Conservation (phyloP, 495 filamentous ascomycete genomes). For the Penicillium odoratum region DNA sequence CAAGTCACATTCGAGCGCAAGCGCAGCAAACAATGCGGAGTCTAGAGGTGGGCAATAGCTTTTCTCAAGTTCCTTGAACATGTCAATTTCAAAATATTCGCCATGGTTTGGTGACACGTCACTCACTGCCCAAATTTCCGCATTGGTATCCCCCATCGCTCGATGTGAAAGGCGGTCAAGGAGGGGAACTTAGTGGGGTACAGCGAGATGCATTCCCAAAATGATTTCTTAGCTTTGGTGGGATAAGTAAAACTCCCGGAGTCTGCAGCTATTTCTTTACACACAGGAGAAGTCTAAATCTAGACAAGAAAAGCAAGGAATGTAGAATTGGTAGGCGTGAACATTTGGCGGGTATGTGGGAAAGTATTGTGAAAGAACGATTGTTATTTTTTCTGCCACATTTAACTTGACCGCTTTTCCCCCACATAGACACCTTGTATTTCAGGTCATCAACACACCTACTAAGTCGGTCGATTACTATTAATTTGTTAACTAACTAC, state of each 20-base stretch:
- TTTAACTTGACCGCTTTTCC: not conserved
- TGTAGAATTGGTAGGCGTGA: not conserved
- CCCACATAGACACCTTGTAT: not conserved
- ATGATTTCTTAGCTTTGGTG: not conserved
- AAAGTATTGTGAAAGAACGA: not conserved
- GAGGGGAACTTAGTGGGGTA: not conserved
- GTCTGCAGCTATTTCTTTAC: not conserved
- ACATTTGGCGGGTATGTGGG: not conserved
- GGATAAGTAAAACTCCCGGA: not conserved
- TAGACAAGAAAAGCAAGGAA: not conserved
- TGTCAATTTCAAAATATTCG: not conserved
- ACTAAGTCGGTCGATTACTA: no score
- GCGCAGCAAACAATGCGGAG: conserved; percentile 62
- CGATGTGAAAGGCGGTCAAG: not conserved
- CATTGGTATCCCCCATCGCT: not conserved
- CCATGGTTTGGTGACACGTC: not conserved
- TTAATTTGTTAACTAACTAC: no score
- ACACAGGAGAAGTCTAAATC: not conserved
- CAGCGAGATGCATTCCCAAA: not conserved
- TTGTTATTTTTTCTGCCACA: not conserved
- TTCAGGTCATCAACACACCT: not conserved
- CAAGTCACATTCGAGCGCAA: conserved; percentile 65
- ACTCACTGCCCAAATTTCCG: conserved; percentile 3
- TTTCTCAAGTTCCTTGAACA: conserved; percentile 41
- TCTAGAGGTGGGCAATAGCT: conserved; percentile 65